Evolutionary conservation across 441 rosid genomes (phyloP), one percentile per base, ranked within the genome.

Genomic region (Macaranga tanarius): DNA sequence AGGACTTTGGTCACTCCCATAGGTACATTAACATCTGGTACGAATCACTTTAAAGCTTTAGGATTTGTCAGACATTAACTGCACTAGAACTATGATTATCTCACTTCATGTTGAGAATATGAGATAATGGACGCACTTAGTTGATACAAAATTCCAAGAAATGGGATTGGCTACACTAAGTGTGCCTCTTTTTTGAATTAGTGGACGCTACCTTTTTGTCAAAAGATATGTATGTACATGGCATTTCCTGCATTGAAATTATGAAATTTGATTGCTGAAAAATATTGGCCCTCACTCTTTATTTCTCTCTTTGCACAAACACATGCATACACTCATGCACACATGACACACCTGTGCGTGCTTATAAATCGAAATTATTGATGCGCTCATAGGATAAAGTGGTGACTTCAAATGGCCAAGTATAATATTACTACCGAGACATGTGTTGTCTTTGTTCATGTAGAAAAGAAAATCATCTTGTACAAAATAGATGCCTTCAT

Each of bases 381-480:
- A 23, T 51, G 15, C 22, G 25, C 52, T 48, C 22, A 28, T 10
- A 23, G 19, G 23, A 57, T 17, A 45, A 45, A 17, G 38, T 45
- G 2, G 40, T 40, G 20, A 25, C 38, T 26, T 72, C 7, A 17
- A 26, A 54, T 58, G 69, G 70, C 23, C 31, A 12, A 56, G 38
- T 44, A 51, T 42, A 31, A 51, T 40, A 25, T 20, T 40, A 34
- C 26, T 8, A 44, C 57, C 16, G 28, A 17, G 48, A 44, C 28
- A 16, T 56, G 62, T 56, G 48, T 22, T 67, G 68, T 78, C 62
- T 23, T 19, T 62, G 25, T 58, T 72, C 26, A n/a, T 38, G 56
- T 58, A 34, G 23, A 38, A 67, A 45, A 22, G 47, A 45, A 71
- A 16, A 44, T 38, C 13, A 13, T 60, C 58, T 9, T 59, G 66